Conservation (phyloP, 2,329 filamentous ascomycete species). For the Calonectria leucothoes region DNA sequence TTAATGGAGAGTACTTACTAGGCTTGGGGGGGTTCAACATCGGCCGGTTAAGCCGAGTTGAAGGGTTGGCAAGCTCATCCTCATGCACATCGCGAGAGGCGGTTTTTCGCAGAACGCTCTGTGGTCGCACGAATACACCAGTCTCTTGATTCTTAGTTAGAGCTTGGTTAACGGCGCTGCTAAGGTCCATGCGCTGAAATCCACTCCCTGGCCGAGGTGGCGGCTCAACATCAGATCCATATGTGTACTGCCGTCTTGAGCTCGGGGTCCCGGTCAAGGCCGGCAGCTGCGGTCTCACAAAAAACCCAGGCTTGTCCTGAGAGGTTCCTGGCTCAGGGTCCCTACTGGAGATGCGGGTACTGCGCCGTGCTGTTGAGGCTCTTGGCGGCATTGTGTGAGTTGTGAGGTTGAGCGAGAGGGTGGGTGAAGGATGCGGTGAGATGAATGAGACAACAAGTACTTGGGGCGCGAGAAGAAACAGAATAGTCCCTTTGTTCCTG, state of each 20-base stretch:
- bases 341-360: slow-evolving; percentile 28
- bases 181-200: slow-evolving; percentile 40
- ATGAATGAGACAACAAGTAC: neutral
- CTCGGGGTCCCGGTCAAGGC: slow-evolving; percentile 47
- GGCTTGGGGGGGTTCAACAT: neutral
- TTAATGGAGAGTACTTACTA: slow-evolving; percentile 20
- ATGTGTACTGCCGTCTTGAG: slow-evolving; percentile 51
- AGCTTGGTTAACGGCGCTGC: slow-evolving; percentile 44
- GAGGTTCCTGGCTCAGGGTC: slow-evolving; percentile 31
- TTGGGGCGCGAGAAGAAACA: slow-evolving; percentile 3
- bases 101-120: slow-evolving; percentile 6
- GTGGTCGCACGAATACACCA: slow-evolving; percentile 31
- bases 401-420: neutral
- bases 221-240: slow-evolving; percentile 52
- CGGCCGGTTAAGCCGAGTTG: neutral
- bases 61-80: slow-evolving; percentile 31
- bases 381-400: slow-evolving; percentile 37
- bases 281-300: slow-evolving; percentile 38
- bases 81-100: slow-evolving; percentile 26
- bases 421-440: neutral
- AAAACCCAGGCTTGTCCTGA: slow-evolving; percentile 13
- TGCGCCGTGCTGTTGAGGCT: slow-evolving; percentile 31
- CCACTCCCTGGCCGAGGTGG: slow-evolving; percentile 37
- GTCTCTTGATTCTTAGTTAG: slow-evolving; percentile 35
- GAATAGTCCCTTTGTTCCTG: slow-evolving; percentile 23